phyloP scores from a whole-genome alignment of 2,329 filamentous ascomycete species.

The Thelonectria discophora region DNA sequence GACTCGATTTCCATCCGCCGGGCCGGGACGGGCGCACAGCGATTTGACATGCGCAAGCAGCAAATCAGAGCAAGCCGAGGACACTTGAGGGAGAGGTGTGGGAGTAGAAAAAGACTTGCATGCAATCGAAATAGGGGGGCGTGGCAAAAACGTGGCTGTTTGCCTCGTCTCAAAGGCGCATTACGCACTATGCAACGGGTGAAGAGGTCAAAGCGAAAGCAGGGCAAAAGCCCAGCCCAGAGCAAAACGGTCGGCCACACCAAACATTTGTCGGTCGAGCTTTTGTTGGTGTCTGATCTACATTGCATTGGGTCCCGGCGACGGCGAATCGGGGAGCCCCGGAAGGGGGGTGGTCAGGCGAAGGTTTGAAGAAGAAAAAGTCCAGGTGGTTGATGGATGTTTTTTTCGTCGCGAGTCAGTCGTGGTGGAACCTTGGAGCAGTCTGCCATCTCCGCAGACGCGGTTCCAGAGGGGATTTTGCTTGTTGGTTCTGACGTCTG shows the following conservation, averaged over 20 bases:
- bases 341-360: not conserved
- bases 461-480: not conserved
- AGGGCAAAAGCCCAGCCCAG: no score
- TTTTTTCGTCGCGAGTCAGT: not conserved
- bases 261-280: not conserved
- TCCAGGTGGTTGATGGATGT: no score
- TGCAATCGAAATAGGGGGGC: not conserved
- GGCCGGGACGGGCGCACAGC: slow-evolving; percentile 17
- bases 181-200: not conserved
- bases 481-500: not conserved
- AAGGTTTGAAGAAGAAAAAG: not conserved
- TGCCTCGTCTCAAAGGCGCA: not conserved
- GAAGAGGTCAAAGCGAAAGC: not conserved
- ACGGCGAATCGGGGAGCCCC: not conserved
- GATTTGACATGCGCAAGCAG: slow-evolving; percentile 10
- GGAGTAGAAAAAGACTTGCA: no score
- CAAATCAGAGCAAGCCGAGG: slow-evolving; percentile 7
- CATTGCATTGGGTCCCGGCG: not conserved
- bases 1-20: slow-evolving; percentile 12
- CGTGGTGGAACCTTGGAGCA: not conserved
- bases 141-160: slow-evolving; percentile 7
- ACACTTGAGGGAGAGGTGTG: not conserved
- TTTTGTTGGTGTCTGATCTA: not conserved
- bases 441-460: not conserved
- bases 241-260: not conserved